Conservation (phyloP, 306 rosid genomes). For the Vigna nakashimae region DNA sequence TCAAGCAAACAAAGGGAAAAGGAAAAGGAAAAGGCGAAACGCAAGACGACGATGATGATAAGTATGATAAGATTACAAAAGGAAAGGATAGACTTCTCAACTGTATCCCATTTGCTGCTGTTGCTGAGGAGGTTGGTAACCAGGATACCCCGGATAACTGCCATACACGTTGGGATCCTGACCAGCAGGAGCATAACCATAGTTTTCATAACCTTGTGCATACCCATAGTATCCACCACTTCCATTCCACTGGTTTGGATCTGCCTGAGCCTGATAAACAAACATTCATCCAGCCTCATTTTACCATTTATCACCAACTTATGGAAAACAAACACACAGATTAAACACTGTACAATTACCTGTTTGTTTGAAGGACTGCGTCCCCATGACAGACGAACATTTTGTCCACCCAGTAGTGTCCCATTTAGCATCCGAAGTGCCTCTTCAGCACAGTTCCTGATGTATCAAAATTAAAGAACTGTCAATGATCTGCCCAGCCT, state of each 20-base stretch:
- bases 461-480: slow-evolving; percentile 22
- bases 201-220: slow-evolving; percentile 75
- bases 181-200: slow-evolving; percentile 76
- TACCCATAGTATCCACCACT: slow-evolving; percentile 78
- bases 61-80: slow-evolving; percentile 42
- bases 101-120: slow-evolving; percentile 87
- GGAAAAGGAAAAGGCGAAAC: not conserved
- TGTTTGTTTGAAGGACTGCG: slow-evolving; percentile 97
- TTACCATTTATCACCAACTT: not conserved
- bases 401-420: slow-evolving; percentile 81
- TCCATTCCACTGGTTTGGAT: slow-evolving; percentile 65
- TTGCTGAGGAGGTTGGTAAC: slow-evolving; percentile 82
- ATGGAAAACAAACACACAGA: too few species aligned
- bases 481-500: not conserved
- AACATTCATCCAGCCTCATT: not conserved
- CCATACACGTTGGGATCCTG: slow-evolving; percentile 91
- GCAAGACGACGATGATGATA: slow-evolving; percentile 28
- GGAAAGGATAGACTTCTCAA: slow-evolving; percentile 39
- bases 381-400: slow-evolving; percentile 96
- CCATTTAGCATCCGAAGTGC: slow-evolving; percentile 75
- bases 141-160: slow-evolving; percentile 74
- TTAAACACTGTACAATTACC: slow-evolving; percentile 48
- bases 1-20: slow-evolving; percentile 4
- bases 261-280: slow-evolving; percentile 65
- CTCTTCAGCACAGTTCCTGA: slow-evolving; percentile 91